Percentiles rank a stretch among this genome's conserved stretches.
phyloP scores from a whole-genome alignment of 2,329 filamentous ascomycete genomes.

The Laburnicola sp. region DNA sequence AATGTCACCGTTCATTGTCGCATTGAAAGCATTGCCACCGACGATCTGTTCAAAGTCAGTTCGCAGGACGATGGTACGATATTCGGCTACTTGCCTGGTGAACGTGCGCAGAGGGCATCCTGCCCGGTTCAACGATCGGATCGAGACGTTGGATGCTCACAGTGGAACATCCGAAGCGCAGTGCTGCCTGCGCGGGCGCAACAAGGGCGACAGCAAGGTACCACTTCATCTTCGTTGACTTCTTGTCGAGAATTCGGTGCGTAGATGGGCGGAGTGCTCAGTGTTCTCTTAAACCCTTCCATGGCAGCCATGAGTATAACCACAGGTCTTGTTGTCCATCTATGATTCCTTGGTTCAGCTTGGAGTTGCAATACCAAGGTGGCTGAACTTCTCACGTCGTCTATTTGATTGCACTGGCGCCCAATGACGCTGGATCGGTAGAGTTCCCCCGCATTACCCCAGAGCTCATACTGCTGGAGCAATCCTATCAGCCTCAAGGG shows the following conservation, averaged over 20 bases:
- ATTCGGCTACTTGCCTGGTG: slow-evolving; percentile 12
- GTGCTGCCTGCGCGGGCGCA: slow-evolving; percentile 8
- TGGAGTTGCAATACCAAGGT: neutral
- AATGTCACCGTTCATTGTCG: slow-evolving; percentile 27
- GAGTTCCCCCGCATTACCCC: neutral
- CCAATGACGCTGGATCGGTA: neutral
- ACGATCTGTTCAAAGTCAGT: slow-evolving; percentile 21
- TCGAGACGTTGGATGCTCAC: slow-evolving; percentile 10
- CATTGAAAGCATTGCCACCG: slow-evolving; percentile 27
- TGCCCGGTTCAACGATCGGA: slow-evolving; percentile 18
- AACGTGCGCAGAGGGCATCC: slow-evolving; percentile 24
- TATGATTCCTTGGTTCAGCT: neutral
- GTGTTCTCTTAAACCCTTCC: neutral
- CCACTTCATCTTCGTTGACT: slow-evolving; percentile 9
- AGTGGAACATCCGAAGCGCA: slow-evolving; percentile 12
- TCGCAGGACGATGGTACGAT: slow-evolving; percentile 3
- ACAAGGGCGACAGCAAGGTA: slow-evolving; percentile 4
- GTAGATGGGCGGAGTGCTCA: neutral
- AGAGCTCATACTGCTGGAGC: neutral
- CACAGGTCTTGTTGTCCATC: neutral
- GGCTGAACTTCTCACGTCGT: neutral
- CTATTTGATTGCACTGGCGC: neutral
- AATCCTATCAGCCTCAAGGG: neutral
- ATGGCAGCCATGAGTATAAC: neutral
- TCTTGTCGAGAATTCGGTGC: neutral